Percentiles rank a stretch among this genome's conserved stretches.
These are phyloP conservation scores for Xylaria bambusicola DNA, from an alignment of 495 filamentous ascomycete species.

Conservation along the genomic window DNA sequence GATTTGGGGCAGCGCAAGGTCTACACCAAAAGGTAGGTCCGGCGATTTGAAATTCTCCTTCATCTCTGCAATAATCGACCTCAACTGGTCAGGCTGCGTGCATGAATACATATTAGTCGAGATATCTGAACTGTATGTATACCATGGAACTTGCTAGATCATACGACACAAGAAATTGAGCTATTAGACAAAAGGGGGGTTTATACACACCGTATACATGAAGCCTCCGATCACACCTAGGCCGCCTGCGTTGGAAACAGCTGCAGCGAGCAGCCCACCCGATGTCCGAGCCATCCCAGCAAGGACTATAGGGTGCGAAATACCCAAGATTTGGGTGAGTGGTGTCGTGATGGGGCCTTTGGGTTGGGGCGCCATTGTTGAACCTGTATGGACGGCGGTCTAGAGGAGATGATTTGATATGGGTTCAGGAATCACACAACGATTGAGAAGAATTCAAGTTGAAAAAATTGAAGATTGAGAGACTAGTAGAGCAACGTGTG, in stretches of 20 bases:
- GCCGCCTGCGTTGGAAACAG: slow-evolving; percentile 85
- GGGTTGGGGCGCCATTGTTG: slow-evolving; percentile 33
- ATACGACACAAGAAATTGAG: no score
- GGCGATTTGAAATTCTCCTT: slow-evolving; percentile 66
- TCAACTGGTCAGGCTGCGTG: slow-evolving; percentile 74
- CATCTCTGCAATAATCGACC: slow-evolving; percentile 77
- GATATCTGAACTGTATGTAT: no score
- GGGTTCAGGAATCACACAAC: no score
- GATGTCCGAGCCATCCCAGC: slow-evolving; percentile 88
- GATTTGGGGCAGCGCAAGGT: slow-evolving; percentile 83
- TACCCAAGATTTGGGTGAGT: slow-evolving; percentile 70
- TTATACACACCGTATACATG: slow-evolving; percentile 83
- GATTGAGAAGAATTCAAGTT: no score
- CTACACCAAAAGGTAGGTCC: slow-evolving; percentile 78
- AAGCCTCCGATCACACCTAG: slow-evolving; percentile 84
- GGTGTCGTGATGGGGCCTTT: slow-evolving; percentile 68
- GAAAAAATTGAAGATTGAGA: no score
- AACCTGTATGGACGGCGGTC: background rate
- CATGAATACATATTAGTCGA: no score
- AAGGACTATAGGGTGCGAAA: slow-evolving; percentile 80
- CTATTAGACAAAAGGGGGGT: no score
- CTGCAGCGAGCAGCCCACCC: slow-evolving; percentile 74
- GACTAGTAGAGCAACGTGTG: no score
- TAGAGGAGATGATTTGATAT: no score
- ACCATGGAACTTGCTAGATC: no score